These are phyloP conservation scores for Mortierella sp. DNA, from an alignment of 371 early-diverging fungal genomes.

Conservation along the genomic window DNA sequence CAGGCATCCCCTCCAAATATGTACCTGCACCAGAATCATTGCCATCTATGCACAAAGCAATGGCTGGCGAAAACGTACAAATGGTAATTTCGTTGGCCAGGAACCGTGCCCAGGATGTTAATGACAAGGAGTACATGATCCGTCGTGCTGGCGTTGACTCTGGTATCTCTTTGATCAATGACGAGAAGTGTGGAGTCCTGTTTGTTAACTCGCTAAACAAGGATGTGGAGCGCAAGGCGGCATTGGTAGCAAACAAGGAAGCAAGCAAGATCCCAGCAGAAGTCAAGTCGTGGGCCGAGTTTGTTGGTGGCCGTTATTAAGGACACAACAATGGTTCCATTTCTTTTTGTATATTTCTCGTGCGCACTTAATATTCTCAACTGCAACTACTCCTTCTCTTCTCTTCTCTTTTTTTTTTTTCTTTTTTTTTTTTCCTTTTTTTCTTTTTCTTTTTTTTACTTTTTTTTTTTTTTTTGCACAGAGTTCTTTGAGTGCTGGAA, in stretches of 20 bases:
- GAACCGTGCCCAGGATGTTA: conserved; percentile 71
- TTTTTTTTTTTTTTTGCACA: too few relatives aligned
- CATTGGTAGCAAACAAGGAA: conserved; percentile 31
- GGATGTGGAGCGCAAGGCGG: conserved; percentile 57
- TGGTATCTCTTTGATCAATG: conserved; percentile 89
- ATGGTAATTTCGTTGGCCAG: conserved; percentile 84
- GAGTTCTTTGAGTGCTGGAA: too few relatives aligned
- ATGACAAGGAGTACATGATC: conserved; percentile 79
- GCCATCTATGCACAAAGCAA: conserved; percentile 67
- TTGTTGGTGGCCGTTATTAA: conserved; percentile 62
- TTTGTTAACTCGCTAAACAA: conserved; percentile 83
- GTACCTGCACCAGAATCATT: conserved; percentile 60
- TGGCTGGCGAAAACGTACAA: conserved; percentile 73
- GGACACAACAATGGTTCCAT: neutral
- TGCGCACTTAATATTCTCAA: conserved; percentile 14
- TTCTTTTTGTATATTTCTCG: neutral
- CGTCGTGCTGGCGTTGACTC: conserved; percentile 92
- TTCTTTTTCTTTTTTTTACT: too few relatives aligned
- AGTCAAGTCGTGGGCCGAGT: conserved; percentile 75
- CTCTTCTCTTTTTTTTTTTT: too few relatives aligned
- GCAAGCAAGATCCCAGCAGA: conserved; percentile 63
- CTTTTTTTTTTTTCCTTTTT: too few relatives aligned
- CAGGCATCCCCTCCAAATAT: conserved; percentile 58
- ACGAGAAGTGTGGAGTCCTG: conserved; percentile 82
- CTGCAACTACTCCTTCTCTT: too few relatives aligned